A percentile compares a stretch with the other conserved stretches of the same genome.
Evolutionary conservation across 2,329 filamentous ascomycete genomes (phyloP).

Genomic region (Bertia moriformis): DNA sequence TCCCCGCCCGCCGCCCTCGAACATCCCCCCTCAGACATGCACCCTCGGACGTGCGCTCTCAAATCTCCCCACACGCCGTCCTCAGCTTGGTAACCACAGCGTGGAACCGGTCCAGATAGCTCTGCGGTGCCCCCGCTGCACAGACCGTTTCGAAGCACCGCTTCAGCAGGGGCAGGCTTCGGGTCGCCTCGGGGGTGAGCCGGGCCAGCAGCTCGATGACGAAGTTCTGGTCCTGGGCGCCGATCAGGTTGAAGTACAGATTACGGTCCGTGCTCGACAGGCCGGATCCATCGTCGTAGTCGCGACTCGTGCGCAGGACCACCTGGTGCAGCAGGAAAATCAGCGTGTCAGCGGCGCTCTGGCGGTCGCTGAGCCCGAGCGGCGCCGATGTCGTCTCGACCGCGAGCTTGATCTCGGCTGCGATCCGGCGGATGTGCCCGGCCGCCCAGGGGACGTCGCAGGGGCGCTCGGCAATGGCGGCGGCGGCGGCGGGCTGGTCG

Average conservation of each 20-base stretch:
- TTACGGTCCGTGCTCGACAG: too few relatives aligned
- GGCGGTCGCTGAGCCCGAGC: constrained; percentile 20
- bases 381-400: constrained; percentile 19
- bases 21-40: too few relatives aligned
- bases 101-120: neutral
- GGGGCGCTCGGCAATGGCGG: constrained; percentile 18
- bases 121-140: neutral
- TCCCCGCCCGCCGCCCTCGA: too few relatives aligned
- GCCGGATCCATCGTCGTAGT: constrained; percentile 22
- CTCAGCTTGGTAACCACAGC: neutral
- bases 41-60: too few relatives aligned
- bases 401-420: constrained; percentile 16
- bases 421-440: constrained; percentile 28
- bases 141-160: neutral
- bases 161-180: too few relatives aligned
- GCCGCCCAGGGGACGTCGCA: constrained; percentile 32
- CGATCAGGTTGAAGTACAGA: constrained; percentile 32
- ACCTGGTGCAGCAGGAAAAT: constrained; percentile 30
- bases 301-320: constrained; percentile 12
- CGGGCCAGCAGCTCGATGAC: constrained; percentile 24
- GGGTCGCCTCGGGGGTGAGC: neutral
- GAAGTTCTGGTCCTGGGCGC: constrained; percentile 22
- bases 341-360: constrained; percentile 29
- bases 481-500: neutral
- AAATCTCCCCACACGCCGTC: neutral